Evolutionary conservation across 306 rosid species (phyloP), one percentile per base, ranked within the genome.

Genomic region (Medicago ruthenica): DNA sequence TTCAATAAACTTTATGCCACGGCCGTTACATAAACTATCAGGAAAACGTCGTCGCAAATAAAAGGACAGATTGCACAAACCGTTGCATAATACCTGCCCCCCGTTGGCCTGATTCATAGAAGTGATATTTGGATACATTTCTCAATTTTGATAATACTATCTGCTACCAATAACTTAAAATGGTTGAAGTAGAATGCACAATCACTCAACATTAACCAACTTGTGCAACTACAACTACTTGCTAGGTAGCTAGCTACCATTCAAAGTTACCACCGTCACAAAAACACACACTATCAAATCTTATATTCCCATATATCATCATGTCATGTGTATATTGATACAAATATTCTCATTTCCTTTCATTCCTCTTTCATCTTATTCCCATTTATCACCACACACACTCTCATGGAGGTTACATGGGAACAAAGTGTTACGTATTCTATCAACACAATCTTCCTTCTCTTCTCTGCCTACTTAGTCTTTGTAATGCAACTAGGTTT

Each of bases 401-500:
- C 45, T 7, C 14, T 7, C 53, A 91, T 88, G 96, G 93, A 72
- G 50, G 84, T 47, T 67, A 65, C 94, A 51, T 89, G 97, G 97
- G 90, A 92, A 62, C 39, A 88, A 74, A 84, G 90, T 45, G 96
- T 92, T 10, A 87, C 86, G 0, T 7, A 72, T 77, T 89, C 93
- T 71, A 90, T 90, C 79, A 90, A 90, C 83, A 64, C 91, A 58
- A 76, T 90, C n/a, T 92, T 86, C 83, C 96, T 88, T 36, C 90
- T 88, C 42, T 90, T 89, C 83, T 92, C 93, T 0, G 92, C 97
- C 1, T 88, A 92, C 86, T 90, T 92, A 0, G 96, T 88, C 67
- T 90, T 92, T 57, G 82, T 84, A 3, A 92, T 88, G 96, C 96
- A 92, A 66, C 81, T 88, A 31, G 94, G 97, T 40, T 92, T 92